phyloP scores from a whole-genome alignment of 1,284 basidiomycete genomes.

The Meira miltonrushii region DNA sequence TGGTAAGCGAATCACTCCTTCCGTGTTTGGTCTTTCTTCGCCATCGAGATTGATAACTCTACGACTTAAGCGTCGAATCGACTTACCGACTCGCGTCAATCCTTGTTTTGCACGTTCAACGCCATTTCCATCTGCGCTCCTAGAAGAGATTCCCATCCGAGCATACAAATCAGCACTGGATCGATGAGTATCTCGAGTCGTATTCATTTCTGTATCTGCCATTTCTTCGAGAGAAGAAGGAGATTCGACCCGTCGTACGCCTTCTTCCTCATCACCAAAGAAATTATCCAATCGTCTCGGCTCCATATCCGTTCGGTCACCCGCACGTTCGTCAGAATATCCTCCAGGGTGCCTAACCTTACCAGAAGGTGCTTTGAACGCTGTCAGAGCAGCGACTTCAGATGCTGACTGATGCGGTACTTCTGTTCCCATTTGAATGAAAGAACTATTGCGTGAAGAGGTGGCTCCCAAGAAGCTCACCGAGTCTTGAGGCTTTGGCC shows the following conservation, averaged over 20 bases:
- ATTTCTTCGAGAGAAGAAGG: slow-evolving; percentile 1
- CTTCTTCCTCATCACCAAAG: not conserved
- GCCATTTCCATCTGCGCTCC: not conserved
- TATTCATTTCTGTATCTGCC: not conserved
- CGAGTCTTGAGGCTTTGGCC: too few relatives aligned
- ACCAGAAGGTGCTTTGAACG: too few relatives aligned
- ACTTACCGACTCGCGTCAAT: slow-evolving; percentile 33
- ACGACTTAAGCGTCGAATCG: slow-evolving; percentile 65
- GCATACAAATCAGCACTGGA: slow-evolving; percentile 8
- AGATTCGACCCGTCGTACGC: not conserved
- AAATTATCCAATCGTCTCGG: not conserved
- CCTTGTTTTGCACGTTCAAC: slow-evolving; percentile 24
- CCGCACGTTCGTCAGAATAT: too few relatives aligned
- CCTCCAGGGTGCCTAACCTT: too few relatives aligned
- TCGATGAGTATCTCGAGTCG: not conserved
- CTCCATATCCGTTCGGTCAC: too few relatives aligned
- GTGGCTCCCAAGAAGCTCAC: too few relatives aligned
- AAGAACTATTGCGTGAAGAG: too few relatives aligned
- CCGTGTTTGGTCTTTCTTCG: slow-evolving; percentile 2
- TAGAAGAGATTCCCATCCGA: not conserved
- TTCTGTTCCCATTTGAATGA: too few relatives aligned
- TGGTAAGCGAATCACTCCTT: slow-evolving; percentile 25
- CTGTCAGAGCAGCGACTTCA: too few relatives aligned
- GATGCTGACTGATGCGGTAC: too few relatives aligned
- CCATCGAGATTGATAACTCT: slow-evolving; percentile 74